Conservation (phyloP, 2,329 filamentous ascomycete species). For the Davidsoniella eucalypti region DNA sequence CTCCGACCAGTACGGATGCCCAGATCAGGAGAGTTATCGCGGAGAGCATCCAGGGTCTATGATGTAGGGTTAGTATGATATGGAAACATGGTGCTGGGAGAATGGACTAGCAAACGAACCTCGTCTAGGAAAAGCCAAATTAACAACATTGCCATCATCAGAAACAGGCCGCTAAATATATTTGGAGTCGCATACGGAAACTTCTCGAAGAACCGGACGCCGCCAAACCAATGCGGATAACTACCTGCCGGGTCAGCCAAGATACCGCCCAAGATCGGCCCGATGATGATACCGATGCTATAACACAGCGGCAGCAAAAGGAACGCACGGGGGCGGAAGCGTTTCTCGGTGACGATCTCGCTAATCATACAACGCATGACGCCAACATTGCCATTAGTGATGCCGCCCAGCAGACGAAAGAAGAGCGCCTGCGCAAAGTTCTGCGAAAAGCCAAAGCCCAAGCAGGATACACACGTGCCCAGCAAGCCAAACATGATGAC, state of each 20-base stretch:
- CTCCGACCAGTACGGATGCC: conserved; percentile 25
- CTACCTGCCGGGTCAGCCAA: conserved; percentile 50
- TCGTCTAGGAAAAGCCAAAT: conserved; percentile 37
- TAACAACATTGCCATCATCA: conserved; percentile 24
- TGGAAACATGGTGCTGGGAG: neutral
- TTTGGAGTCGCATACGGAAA: conserved; percentile 41
- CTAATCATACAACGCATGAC: conserved; percentile 63
- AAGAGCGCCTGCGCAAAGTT: conserved; percentile 59
- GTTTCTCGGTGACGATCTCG: conserved; percentile 49
- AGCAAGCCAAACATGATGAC: conserved; percentile 62
- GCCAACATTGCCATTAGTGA: conserved; percentile 59
- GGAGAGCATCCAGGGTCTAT: conserved; percentile 30
- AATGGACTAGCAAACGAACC: conserved; percentile 17
- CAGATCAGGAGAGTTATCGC: conserved; percentile 23
- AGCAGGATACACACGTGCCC: conserved; percentile 34
- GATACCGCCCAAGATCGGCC: conserved; percentile 51
- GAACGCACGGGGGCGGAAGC: conserved; percentile 56
- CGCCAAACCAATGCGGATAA: conserved; percentile 39
- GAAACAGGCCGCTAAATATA: conserved; percentile 32
- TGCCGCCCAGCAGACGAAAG: conserved; percentile 52
- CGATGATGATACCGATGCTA: conserved; percentile 59
- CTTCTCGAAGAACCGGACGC: conserved; percentile 27
- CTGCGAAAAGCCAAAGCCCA: conserved; percentile 48
- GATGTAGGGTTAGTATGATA: conserved; percentile 1
- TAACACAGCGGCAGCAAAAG: conserved; percentile 61